Evolutionary conservation across 225 moss, liverwort and hornwort species (phyloP), one percentile per base, ranked within the genome.

Genomic region (Rhytidiadelphus loreus): DNA sequence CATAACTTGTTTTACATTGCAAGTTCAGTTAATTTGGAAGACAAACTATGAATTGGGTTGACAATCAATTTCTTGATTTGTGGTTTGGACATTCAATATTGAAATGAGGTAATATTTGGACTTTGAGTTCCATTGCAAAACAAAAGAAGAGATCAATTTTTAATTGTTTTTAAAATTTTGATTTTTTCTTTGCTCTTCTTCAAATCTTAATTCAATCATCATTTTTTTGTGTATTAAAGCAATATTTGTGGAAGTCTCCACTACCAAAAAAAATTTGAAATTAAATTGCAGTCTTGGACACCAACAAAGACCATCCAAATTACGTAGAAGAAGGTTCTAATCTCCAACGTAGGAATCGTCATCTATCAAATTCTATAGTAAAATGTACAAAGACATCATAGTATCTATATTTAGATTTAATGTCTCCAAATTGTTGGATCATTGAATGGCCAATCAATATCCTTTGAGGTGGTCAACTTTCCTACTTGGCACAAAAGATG

Each of bases 381-480:
- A 68, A 69, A 39, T n/a, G 5, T 22, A 68, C 6, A 10, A n/a
- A n/a, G n/a, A n/a, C 22, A 68, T 23, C 2, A 8, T 13, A 39
- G 13, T 23, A n/a, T 69, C 7, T 39, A 39, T 23, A 23, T 39
- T 23, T 13, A 22, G 6, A 69, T 3, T 69, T 39, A 0, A 4
- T 21, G 24, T 41, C 5, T 69, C 7, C 25, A 24, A 69, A 69
- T 39, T 0, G 0, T 0, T 46, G 1, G 2, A 13, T 41, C 5
- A 25, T 25, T 14, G 5, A 41, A 41, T 41, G 12, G 70, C 20
- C 15, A 70, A 41, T 41, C 25, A 70, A 70, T 25, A 37, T 20
- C 37, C 1, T 37, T 37, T 35, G 33, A 64, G 5, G 9, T 64
- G 18, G 2, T 12, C 5, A 8, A 2, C 18, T 18, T 18, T 30